Evolutionary conservation across 1,284 basidiomycete genomes (phyloP), one percentile per base, ranked within the genome.

Genomic region (Malassezia nana): DNA sequence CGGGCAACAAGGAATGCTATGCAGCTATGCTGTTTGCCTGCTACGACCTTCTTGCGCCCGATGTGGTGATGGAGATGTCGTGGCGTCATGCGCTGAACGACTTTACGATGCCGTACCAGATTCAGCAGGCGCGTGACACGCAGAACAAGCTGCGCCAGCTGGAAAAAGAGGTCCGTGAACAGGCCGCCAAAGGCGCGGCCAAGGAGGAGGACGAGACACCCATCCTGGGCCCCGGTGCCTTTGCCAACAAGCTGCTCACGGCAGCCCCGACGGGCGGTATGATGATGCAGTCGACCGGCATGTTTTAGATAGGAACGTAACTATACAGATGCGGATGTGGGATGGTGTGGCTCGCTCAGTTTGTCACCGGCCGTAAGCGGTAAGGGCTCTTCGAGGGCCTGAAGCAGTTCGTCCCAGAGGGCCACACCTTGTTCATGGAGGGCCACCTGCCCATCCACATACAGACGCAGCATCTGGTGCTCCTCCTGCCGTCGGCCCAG

Each of bases 1-100:
- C 98, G 60, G 94, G 94, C 33, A 94, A 92, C 81, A 92, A 90
- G 78, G 94, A 98, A 75, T 92, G 89, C 76, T 96, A 94, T 75
- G 85, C 89, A 0, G 89, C 89, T 1, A 80, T 86, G 65, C 81
- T 95, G 32, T 95, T 83, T 68, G 81, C 87, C 33, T 92, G 88
- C 64, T 98, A 91, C 78, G 91, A 98, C 75, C 79, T 95, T 12
- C 77, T 98, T 49, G 82, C 87, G 35, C 81, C 89, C 1, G 94
- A 98, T 74, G 78, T 91, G 54, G 88, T 95, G 29, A 87, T 91
- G 76, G 92, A 96, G 76, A 77, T 94, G 33, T 87, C 86, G 60
- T 98, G 94, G 94, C 84, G 88, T 72, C 85, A 94, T 65, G 91
- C 84, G 13, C 79, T 98, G 46, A 87, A 87, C 70, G 94, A 98